Conservation (phyloP, 805 yeast species). For the Candida sithepensis region DNA sequence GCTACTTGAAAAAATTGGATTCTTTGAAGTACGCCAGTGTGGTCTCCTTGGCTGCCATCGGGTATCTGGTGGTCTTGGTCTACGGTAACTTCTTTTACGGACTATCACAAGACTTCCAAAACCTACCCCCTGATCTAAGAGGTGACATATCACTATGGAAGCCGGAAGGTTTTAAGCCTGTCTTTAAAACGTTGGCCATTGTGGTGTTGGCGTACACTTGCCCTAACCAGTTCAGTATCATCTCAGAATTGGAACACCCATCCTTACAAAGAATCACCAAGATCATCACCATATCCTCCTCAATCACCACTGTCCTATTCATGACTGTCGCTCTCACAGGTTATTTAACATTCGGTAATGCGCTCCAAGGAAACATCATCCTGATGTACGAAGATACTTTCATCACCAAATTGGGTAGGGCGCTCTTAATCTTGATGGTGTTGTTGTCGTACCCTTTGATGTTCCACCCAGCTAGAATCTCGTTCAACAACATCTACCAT, state of each 20-base stretch:
- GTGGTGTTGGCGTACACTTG: conserved; percentile 80
- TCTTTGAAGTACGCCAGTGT: conserved; percentile 67
- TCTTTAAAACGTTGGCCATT: conserved; percentile 65
- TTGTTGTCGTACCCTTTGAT: conserved; percentile 73
- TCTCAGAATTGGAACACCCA: conserved; percentile 61
- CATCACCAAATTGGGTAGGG: conserved; percentile 50
- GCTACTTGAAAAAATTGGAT: conserved; percentile 59
- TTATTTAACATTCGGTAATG: conserved; percentile 68
- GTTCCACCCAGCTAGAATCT: conserved; percentile 78
- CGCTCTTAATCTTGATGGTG: conserved; percentile 67
- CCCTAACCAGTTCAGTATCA: conserved; percentile 74
- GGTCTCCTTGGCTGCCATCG: conserved; percentile 65
- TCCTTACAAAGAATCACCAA: conserved; percentile 43
- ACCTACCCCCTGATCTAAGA: conserved; percentile 39
- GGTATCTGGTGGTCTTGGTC: conserved; percentile 55
- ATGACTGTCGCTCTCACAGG: conserved; percentile 64
- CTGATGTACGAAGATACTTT: conserved; percentile 58
- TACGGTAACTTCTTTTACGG: conserved; percentile 42
- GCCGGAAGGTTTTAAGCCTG: conserved; percentile 41
- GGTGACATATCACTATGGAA: conserved; percentile 40
- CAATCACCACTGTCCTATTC: conserved; percentile 55
- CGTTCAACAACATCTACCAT: conserved; percentile 60
- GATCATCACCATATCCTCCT: conserved; percentile 46
- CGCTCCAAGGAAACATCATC: conserved; percentile 63
- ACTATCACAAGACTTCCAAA: conserved; percentile 27